phyloP scores from a whole-genome alignment of 306 rosid species.

The Quercus robur region DNA sequence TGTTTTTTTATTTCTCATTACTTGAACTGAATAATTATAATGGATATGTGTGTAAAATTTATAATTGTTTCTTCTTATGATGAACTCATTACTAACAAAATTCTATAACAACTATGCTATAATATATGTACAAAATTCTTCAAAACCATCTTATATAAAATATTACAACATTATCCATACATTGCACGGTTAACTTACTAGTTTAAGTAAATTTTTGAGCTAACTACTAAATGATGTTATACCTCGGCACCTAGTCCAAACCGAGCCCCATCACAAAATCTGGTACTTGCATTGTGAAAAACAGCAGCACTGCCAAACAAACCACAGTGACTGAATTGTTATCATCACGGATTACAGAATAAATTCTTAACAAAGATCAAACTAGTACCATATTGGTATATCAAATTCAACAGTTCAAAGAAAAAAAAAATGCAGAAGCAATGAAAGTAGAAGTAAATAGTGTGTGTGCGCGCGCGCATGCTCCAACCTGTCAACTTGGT shows the following conservation, averaged over 20 bases:
- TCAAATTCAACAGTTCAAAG: background rate
- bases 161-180: too few relatives aligned
- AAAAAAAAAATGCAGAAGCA: background rate
- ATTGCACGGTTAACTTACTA: too few relatives aligned
- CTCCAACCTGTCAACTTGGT: conserved; percentile 83
- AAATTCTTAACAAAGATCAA: background rate
- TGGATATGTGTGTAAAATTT: too few relatives aligned
- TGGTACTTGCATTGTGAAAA: conserved; percentile 94
- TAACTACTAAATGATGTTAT: conserved; percentile 10
- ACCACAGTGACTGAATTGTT: background rate
- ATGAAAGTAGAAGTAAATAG: background rate
- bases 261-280: conserved; percentile 95
- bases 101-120: too few relatives aligned
- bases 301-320: conserved; percentile 87
- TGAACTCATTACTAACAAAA: too few relatives aligned
- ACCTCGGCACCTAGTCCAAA: conserved; percentile 99
- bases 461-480: background rate
- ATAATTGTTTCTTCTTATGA: too few relatives aligned
- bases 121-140: too few relatives aligned
- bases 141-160: too few relatives aligned
- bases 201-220: background rate
- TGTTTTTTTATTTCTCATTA: too few relatives aligned
- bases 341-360: too few relatives aligned
- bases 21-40: too few relatives aligned
- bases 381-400: background rate